A percentile compares a stretch with the other conserved stretches of the same genome.
Conservation (phyloP, 1,139 yeast genomes). For the Nadsonia commutata region DNA sequence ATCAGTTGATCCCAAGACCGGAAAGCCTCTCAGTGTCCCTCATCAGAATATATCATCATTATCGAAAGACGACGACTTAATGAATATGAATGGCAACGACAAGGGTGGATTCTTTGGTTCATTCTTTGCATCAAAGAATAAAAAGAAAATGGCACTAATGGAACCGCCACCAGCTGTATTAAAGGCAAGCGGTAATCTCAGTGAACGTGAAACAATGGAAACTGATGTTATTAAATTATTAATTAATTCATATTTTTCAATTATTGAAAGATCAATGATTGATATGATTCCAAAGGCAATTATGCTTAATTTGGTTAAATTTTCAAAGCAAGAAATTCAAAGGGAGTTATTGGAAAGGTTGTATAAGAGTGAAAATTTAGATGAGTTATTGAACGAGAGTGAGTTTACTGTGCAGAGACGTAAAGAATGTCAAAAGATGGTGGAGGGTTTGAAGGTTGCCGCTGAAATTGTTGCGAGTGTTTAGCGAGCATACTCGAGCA, state of each 20-base stretch:
- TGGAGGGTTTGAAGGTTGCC: constrained; percentile 79
- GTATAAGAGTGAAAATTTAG: constrained; percentile 67
- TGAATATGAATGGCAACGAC: constrained; percentile 13
- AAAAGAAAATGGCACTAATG: constrained; percentile 87
- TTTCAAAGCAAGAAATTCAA: constrained; percentile 79
- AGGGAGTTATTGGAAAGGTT: constrained; percentile 78
- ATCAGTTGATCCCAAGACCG: constrained; percentile 85
- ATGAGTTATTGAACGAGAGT: constrained; percentile 76
- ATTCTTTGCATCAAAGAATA: constrained; percentile 81
- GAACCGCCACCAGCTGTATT: constrained; percentile 94
- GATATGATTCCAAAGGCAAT: constrained; percentile 92
- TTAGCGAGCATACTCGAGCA: no score
- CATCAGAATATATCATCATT: no score
- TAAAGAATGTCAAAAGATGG: constrained; percentile 89
- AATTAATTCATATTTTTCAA: constrained; percentile 76
- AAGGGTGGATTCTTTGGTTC: constrained; percentile 83
- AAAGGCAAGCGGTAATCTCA: constrained; percentile 88
- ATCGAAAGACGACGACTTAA: constrained; percentile 16
- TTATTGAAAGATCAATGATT: constrained; percentile 85
- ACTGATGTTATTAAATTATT: constrained; percentile 91
- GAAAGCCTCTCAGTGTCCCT: constrained; percentile 34
- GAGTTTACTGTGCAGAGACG: constrained; percentile 88
- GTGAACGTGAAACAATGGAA: constrained; percentile 90
- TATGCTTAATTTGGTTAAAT: constrained; percentile 65
- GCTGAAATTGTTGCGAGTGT: constrained; percentile 65